A percentile compares a stretch with the other conserved stretches of the same genome.
Evolutionary conservation across 1,284 basidiomycete species (phyloP).

Genomic region (Phellopilus nigrolimitatus): DNA sequence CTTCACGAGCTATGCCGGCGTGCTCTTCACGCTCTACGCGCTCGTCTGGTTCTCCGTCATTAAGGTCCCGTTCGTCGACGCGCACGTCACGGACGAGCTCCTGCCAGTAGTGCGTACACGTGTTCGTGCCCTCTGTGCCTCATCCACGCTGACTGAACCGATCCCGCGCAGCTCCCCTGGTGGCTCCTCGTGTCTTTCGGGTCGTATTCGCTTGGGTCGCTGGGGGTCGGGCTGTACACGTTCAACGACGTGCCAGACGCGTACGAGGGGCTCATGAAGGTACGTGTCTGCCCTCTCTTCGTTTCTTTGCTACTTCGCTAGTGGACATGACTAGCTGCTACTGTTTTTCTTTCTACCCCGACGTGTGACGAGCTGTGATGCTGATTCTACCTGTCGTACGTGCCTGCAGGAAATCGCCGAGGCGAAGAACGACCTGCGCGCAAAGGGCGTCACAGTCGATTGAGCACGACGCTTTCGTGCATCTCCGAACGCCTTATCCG

Average conservation of each 20-base stretch:
- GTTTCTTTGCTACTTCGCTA: not conserved
- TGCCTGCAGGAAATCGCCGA: conserved; percentile 37
- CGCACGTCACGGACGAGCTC: conserved; percentile 33
- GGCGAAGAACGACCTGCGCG: conserved; percentile 46
- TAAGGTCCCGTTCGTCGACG: conserved; percentile 37
- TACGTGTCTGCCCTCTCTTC: conserved; percentile 23
- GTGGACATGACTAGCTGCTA: not conserved
- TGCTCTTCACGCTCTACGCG: conserved; percentile 36
- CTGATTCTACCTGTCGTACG: not conserved
- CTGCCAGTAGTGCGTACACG: conserved; percentile 39
- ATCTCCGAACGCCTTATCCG: too few species aligned
- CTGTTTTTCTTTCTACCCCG: not conserved
- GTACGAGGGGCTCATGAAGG: conserved; percentile 42
- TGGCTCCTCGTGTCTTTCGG: conserved; percentile 49
- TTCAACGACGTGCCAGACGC: conserved; percentile 52
- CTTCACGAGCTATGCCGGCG: conserved; percentile 32
- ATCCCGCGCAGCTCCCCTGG: conserved; percentile 40
- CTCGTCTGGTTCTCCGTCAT: conserved; percentile 36
- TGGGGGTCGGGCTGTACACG: conserved; percentile 44
- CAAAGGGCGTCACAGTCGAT: conserved; percentile 47
- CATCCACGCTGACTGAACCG: not conserved
- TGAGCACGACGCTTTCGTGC: conserved; percentile 21
- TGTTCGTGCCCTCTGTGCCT: not conserved
- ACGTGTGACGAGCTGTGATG: conserved; percentile 6
- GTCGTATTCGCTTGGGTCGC: conserved; percentile 42